Evolutionary conservation across 2,329 filamentous ascomycete genomes (phyloP).

Genomic region (Phoma sp.): DNA sequence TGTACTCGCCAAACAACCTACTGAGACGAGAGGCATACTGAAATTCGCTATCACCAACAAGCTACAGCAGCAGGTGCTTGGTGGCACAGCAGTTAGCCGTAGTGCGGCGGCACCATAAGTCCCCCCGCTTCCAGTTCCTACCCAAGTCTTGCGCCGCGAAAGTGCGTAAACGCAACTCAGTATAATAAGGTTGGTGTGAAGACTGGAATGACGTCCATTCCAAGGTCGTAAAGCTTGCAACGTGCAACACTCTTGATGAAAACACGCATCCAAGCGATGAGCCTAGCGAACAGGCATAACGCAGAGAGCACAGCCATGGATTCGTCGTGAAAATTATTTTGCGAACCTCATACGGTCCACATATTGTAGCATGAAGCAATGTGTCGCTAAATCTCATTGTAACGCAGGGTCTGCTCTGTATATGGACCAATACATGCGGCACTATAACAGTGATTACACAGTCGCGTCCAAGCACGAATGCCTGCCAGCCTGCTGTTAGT

Average conservation of each 20-base stretch:
- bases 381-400: slow-evolving; percentile 5
- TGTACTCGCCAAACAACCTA: not conserved
- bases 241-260: not conserved
- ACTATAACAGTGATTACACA: not conserved
- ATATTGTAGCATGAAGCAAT: slow-evolving; percentile 8
- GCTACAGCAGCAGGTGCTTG: slow-evolving; percentile 2
- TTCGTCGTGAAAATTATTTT: not conserved
- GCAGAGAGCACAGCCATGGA: not conserved
- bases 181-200: not conserved
- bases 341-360: not conserved
- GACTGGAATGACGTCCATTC: not conserved
- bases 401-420: not conserved
- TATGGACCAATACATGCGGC: not conserved
- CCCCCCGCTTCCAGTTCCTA: not conserved
- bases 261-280: not conserved
- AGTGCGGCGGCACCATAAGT: not conserved
- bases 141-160: not conserved
- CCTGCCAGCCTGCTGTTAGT: slow-evolving; percentile 8
- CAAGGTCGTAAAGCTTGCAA: not conserved
- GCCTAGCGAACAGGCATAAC: not conserved
- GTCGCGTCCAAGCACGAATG: not conserved
- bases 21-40: not conserved
- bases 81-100: not conserved
- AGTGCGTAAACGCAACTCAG: not conserved
- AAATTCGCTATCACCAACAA: not conserved